These are phyloP conservation scores for Starmerella gropengiesseri DNA, from an alignment of 805 yeast species.

Conservation along the genomic window DNA sequence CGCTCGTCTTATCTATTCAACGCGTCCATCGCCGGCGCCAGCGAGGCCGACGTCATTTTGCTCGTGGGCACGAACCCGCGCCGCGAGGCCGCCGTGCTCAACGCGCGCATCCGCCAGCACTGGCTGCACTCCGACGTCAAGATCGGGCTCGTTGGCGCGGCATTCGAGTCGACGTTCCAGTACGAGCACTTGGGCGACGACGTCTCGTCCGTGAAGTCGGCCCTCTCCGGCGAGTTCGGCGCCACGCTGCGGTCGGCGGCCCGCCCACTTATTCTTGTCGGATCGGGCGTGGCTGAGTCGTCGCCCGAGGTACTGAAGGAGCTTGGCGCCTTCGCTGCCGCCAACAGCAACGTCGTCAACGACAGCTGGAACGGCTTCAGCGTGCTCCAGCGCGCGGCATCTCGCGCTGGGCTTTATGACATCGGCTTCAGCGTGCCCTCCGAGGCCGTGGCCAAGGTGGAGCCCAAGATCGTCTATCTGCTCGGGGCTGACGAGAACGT, in stretches of 20 bases:
- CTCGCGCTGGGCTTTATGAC: slow-evolving; percentile 80
- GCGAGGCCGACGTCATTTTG: slow-evolving; percentile 70
- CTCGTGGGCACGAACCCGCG: slow-evolving; percentile 81
- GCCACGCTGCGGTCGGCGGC: slow-evolving; percentile 53
- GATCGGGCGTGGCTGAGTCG: slow-evolving; percentile 67
- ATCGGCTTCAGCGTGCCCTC: slow-evolving; percentile 56
- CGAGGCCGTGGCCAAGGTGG: slow-evolving; percentile 37
- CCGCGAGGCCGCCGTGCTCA: slow-evolving; percentile 80
- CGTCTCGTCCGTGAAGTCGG: slow-evolving; percentile 45
- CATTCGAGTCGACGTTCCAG: slow-evolving; percentile 66
- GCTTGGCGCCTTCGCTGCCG: slow-evolving; percentile 49
- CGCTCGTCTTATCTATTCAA: slow-evolving; percentile 74
- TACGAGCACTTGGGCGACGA: slow-evolving; percentile 52
- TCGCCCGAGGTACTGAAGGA: slow-evolving; percentile 33
- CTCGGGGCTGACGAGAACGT: slow-evolving; percentile 76
- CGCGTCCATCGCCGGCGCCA: slow-evolving; percentile 67
- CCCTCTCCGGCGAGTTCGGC: slow-evolving; percentile 60
- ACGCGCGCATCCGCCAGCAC: slow-evolving; percentile 69
- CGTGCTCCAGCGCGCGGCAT: slow-evolving; percentile 71
- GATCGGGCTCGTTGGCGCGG: slow-evolving; percentile 61
- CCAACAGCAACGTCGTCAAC: slow-evolving; percentile 50
- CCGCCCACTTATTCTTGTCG: slow-evolving; percentile 68
- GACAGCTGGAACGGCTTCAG: slow-evolving; percentile 75
- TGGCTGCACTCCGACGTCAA: slow-evolving; percentile 62
- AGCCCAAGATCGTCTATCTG: slow-evolving; percentile 66